These are phyloP conservation scores for Seiridium cupressi DNA, from an alignment of 2,329 filamentous ascomycete species.

Conservation along the genomic window DNA sequence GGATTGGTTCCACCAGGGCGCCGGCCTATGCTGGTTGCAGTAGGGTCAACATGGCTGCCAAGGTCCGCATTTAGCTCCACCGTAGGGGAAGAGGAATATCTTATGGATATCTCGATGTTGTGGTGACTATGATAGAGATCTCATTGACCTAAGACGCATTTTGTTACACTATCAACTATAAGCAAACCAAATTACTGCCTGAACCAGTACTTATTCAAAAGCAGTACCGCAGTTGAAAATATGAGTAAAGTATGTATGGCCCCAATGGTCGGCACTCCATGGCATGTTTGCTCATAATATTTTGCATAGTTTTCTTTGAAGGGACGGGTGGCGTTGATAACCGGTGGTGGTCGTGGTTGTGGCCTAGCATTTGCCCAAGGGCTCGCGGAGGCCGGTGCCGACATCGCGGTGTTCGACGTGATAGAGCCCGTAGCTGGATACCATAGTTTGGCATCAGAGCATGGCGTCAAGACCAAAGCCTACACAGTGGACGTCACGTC, in stretches of 20 bases:
- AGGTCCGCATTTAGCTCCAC: too few species aligned
- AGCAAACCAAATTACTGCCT: too few species aligned
- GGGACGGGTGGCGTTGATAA: conserved; percentile 44
- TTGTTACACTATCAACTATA: too few species aligned
- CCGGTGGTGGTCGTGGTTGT: conserved; percentile 43
- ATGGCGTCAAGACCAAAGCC: conserved; percentile 36
- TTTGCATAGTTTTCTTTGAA: conserved; percentile 42
- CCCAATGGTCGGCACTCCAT: too few species aligned
- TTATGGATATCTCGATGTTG: too few species aligned
- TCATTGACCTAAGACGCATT: too few species aligned
- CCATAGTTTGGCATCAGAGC: conserved; percentile 36
- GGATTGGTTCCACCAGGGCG: too few species aligned
- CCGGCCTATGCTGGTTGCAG: too few species aligned
- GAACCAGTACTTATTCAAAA: too few species aligned
- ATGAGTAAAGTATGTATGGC: background rate
- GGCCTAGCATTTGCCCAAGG: conserved; percentile 44
- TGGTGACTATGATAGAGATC: too few species aligned
- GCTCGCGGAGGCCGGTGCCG: conserved; percentile 43
- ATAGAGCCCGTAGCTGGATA: conserved; percentile 37
- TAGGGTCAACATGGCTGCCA: too few species aligned
- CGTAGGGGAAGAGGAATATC: too few species aligned
- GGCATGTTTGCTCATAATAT: background rate
- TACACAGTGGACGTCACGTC: conserved; percentile 40
- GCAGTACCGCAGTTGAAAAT: background rate
- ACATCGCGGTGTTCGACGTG: conserved; percentile 46